Evolutionary conservation across 2,329 filamentous ascomycete genomes (phyloP).

Genomic region (Corynespora cassiicola): DNA sequence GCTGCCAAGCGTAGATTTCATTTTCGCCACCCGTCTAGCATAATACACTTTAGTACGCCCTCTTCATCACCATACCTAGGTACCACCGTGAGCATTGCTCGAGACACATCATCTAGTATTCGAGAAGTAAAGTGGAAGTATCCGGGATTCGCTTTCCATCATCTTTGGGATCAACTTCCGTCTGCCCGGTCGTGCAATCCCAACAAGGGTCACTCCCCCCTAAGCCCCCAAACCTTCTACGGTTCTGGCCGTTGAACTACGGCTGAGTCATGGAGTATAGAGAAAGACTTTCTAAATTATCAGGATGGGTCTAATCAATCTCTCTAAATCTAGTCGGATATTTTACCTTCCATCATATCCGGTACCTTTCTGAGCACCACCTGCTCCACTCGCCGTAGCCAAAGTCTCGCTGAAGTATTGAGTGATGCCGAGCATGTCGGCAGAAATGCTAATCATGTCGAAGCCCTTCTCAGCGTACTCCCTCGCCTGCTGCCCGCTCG

Average conservation of each 20-base stretch:
- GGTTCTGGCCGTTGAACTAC: not conserved
- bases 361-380: conserved; percentile 6
- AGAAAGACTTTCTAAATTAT: not conserved
- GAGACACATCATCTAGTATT: too few species aligned
- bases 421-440: conserved; percentile 55
- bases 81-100: too few species aligned
- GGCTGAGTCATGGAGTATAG: conserved; percentile 1
- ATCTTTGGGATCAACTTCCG: too few species aligned
- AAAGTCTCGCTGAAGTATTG: conserved; percentile 46
- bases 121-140: too few species aligned
- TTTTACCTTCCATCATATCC: conserved; percentile 20
- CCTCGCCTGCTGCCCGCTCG: conserved; percentile 58
- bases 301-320: not conserved
- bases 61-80: too few species aligned
- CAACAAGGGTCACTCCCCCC: not conserved
- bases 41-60: too few species aligned
- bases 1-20: too few species aligned
- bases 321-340: not conserved
- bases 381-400: conserved; percentile 37
- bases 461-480: conserved; percentile 61
- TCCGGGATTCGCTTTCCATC: too few species aligned
- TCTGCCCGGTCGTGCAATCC: not conserved
- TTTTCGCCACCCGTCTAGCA: too few species aligned
- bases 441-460: conserved; percentile 58
- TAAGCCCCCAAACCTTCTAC: not conserved